A percentile compares a stretch with the other conserved stretches of the same genome.
Conservation (phyloP, 306 rosid species). For the Inga laurina region DNA sequence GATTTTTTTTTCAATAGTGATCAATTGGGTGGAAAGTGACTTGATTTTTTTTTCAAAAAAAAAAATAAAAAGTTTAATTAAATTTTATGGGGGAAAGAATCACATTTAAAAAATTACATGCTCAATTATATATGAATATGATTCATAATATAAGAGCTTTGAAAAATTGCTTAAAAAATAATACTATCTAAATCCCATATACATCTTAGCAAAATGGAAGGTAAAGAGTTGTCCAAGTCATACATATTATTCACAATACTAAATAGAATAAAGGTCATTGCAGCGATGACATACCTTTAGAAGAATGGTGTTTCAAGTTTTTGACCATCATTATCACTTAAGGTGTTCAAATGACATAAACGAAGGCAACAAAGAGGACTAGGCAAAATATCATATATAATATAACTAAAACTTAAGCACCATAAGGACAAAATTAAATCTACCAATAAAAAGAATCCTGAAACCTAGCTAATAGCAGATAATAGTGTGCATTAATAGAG, state of each 20-base stretch:
- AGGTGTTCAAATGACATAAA: neutral
- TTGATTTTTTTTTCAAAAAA: too few species aligned
- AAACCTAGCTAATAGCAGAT: too few species aligned
- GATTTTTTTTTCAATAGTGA: too few species aligned
- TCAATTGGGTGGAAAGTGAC: too few species aligned
- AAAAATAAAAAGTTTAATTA: too few species aligned
- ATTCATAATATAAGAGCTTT: too few species aligned
- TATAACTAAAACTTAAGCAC: neutral
- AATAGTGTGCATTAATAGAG: too few species aligned
- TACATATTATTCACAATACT: neutral
- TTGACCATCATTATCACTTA: neutral
- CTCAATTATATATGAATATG: too few species aligned
- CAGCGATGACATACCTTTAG: neutral
- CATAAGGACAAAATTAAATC: neutral
- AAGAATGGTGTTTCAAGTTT: neutral
- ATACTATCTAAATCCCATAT: too few species aligned
- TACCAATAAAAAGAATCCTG: neutral
- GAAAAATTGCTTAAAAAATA: too few species aligned
- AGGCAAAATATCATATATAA: neutral
- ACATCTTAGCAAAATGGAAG: neutral
- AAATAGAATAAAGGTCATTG: neutral
- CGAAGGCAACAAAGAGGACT: neutral
- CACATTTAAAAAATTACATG: too few species aligned
- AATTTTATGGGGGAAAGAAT: too few species aligned
- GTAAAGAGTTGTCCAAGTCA: neutral